These are phyloP conservation scores for Colletotrichum scovillei DNA, from an alignment of 2,329 filamentous ascomycete genomes.

Conservation along the genomic window DNA sequence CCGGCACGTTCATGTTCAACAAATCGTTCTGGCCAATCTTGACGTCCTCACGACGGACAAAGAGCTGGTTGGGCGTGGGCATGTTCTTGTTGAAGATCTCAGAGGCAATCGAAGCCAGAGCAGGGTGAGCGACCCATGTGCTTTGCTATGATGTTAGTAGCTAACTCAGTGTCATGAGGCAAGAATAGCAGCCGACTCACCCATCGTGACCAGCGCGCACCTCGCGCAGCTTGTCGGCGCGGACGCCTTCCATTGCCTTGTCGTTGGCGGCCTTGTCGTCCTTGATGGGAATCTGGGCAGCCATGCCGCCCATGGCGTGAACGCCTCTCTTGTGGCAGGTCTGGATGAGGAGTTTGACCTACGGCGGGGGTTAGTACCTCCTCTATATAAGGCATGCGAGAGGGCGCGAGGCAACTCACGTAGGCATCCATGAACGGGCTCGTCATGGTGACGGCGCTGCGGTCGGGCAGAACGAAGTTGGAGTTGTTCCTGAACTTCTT, in stretches of 20 bases:
- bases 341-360: slow-evolving; percentile 92
- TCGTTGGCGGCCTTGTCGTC: slow-evolving; percentile 92
- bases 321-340: slow-evolving; percentile 96
- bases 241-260: slow-evolving; percentile 91
- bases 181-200: not conserved
- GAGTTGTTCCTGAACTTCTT: slow-evolving; percentile 98
- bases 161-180: not conserved
- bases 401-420: slow-evolving; percentile 48
- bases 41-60: slow-evolving; percentile 86
- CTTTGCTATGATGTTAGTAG: slow-evolving; percentile 49
- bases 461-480: slow-evolving; percentile 93
- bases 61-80: slow-evolving; percentile 98
- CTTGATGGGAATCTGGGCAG: slow-evolving; percentile 98
- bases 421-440: slow-evolving; percentile 98
- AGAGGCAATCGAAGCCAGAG: slow-evolving; percentile 85
- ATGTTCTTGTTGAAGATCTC: slow-evolving; percentile 99
- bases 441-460: slow-evolving; percentile 94
- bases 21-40: slow-evolving; percentile 88
- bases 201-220: slow-evolving; percentile 94
- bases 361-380: slow-evolving; percentile 6
- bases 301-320: slow-evolving; percentile 99
- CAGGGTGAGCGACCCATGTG: slow-evolving; percentile 97
- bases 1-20: slow-evolving; percentile 97
- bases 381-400: not conserved
- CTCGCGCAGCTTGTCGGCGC: slow-evolving; percentile 95